Base-by-base conservation (phyloP, 176 grass and related monocot genomes). In the Panicum miliaceum region DNA sequence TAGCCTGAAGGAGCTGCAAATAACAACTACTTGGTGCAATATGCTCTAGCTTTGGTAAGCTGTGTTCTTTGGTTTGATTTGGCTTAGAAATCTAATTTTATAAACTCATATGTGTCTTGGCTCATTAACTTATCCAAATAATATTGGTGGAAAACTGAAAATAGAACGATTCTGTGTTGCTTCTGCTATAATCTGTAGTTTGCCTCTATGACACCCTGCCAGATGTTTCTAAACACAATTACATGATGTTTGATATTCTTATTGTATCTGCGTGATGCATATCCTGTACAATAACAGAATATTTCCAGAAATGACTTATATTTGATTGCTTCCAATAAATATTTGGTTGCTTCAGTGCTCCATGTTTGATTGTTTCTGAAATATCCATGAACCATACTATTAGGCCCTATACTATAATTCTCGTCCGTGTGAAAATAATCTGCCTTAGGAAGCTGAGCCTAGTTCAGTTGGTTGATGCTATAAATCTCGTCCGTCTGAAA, bases 1-100 rank as follows among this genome's bases (percentile, higher is more conserved):
- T 52, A 96, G 91, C 93, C 97, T 46, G 93, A 99, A 91, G 97
- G 97, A 79, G 97, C 93, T 59, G 97, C 93, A 3, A 88, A 89
- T 86, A 96, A 84, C 66, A 99, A 99, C 77, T 99, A 96, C 79
- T 80, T 96, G 81, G 84, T 96, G 43, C 97, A 99, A 82, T 99
- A 99, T 36, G 97, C 93, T 36, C 78, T 99, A 71, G 97, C 97
- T 87, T 84, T 99, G 93, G 97, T 99, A 88, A 96, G 89, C 25
- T 83, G 48, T 56, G 62, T 84, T 87, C 40, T 68, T 85, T 51
- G 5, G 15, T 54, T 51, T 5, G 29, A 80, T 85, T 68, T 83
- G n/a, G 59, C 60, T 6, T 73, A 12, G 14, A 78, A 32, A 38
- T 23, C 7, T 73, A 34, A 52, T 45, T 52, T 73, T 63, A 35